These are phyloP conservation scores for Ustilago sp. DNA, from an alignment of 1,284 basidiomycete species.

Conservation along the genomic window DNA sequence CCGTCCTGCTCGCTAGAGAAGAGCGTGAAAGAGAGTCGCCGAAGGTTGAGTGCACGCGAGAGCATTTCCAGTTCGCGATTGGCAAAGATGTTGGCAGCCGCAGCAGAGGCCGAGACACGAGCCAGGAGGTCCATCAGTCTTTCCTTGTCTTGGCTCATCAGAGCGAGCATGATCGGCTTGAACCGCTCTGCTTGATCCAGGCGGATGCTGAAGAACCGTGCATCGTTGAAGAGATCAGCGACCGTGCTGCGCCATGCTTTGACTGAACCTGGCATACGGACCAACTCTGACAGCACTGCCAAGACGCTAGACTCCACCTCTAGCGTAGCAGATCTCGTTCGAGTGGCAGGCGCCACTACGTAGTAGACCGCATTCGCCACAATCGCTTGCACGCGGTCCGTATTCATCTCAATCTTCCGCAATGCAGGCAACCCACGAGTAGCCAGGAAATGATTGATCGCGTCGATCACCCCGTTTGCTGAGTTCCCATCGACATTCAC, in stretches of 20 bases:
- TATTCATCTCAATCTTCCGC: constrained; percentile 83
- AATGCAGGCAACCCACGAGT: constrained; percentile 80
- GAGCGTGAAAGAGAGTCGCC: constrained; percentile 86
- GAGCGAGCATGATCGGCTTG: constrained; percentile 81
- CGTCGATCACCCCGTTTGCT: constrained; percentile 30
- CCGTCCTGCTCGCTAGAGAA: constrained; percentile 88
- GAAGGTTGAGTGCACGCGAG: constrained; percentile 85
- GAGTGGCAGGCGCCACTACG: constrained; percentile 83
- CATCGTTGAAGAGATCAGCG: constrained; percentile 84
- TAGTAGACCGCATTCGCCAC: constrained; percentile 88
- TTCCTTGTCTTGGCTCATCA: constrained; percentile 88
- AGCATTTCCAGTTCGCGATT: constrained; percentile 94
- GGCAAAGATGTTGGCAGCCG: constrained; percentile 94
- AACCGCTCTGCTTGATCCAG: constrained; percentile 76
- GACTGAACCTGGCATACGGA: constrained; percentile 80
- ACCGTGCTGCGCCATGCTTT: constrained; percentile 88
- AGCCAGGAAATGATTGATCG: constrained; percentile 82
- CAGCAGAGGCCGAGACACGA: constrained; percentile 72
- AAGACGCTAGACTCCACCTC: constrained; percentile 74
- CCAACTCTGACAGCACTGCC: constrained; percentile 78
- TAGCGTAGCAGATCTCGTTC: constrained; percentile 71
- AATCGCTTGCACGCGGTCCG: constrained; percentile 81
- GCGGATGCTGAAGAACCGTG: constrained; percentile 83
- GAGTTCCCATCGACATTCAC: neutral
- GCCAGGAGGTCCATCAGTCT: constrained; percentile 82